These are phyloP conservation scores for Colletotrichum musicola DNA, from an alignment of 2,329 filamentous ascomycete species.

Conservation along the genomic window DNA sequence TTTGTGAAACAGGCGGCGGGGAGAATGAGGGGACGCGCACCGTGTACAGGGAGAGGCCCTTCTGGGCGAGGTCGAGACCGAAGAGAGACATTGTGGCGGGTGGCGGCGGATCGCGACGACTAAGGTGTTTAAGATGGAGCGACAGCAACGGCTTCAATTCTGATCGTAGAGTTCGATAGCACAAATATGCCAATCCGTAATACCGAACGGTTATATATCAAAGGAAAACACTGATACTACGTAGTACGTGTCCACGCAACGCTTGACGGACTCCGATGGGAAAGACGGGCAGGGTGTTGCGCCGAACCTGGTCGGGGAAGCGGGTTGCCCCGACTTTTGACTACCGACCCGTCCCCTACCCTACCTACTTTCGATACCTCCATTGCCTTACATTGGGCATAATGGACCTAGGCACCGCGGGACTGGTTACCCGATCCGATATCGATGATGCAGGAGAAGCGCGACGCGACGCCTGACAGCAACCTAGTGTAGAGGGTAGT, in stretches of 20 bases:
- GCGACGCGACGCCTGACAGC: too few species aligned
- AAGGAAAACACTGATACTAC: not conserved
- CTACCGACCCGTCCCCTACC: too few species aligned
- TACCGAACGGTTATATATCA: not conserved
- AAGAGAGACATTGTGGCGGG: conserved; percentile 41
- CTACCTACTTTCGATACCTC: too few species aligned
- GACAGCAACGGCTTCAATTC: too few species aligned
- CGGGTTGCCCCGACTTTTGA: not conserved
- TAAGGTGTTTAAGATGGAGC: not conserved
- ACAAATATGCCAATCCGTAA: too few species aligned
- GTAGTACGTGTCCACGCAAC: not conserved
- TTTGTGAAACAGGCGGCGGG: not conserved
- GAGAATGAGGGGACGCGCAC: conserved; percentile 42
- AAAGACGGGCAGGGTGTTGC: not conserved
- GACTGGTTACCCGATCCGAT: too few species aligned
- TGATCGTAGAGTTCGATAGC: too few species aligned
- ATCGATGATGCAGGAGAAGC: too few species aligned
- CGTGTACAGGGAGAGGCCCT: conserved; percentile 50
- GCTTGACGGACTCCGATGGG: not conserved
- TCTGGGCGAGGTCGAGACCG: conserved; percentile 51
- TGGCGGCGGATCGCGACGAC: not conserved
- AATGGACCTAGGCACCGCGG: too few species aligned
- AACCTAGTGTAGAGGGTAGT: too few species aligned
- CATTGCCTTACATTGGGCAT: too few species aligned
- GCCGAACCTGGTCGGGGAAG: not conserved